These are phyloP conservation scores for Ensete ventricosum DNA, from an alignment of 176 grass and related monocot genomes.

Conservation along the genomic window DNA sequence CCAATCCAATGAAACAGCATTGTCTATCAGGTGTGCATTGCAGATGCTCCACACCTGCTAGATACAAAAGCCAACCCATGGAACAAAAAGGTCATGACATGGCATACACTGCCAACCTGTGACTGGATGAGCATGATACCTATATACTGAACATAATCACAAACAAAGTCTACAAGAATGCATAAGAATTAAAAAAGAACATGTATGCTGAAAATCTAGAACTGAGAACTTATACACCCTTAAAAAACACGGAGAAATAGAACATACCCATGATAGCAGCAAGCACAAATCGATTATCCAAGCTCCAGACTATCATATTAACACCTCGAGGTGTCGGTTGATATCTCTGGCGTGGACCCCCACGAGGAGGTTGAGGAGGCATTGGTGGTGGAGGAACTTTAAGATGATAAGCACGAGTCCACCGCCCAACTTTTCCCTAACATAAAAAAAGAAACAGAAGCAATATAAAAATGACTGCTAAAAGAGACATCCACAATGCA, in stretches of 20 bases:
- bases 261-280: conserved; percentile 93
- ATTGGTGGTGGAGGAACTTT: conserved; percentile 95
- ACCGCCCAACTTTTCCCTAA: conserved; percentile 90
- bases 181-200: neutral
- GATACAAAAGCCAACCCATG: neutral
- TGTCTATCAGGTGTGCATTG: too few relatives aligned
- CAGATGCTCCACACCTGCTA: neutral
- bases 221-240: neutral
- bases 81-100: neutral
- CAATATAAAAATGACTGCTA: neutral
- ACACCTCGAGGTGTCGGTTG: conserved; percentile 96
- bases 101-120: neutral
- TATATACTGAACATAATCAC: too few relatives aligned
- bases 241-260: conserved; percentile 15
- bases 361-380: conserved; percentile 75
- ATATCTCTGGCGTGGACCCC: conserved; percentile 88
- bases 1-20: too few relatives aligned
- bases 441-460: conserved; percentile 21
- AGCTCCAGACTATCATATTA: conserved; percentile 99
- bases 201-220: neutral
- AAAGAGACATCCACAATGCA: neutral
- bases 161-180: neutral
- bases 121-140: too few relatives aligned
- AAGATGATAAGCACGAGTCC: conserved; percentile 98
- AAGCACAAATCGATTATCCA: conserved; percentile 99